phyloP scores from a whole-genome alignment of 106 monocot genomes.

The Alisma plantagoaquatica region DNA sequence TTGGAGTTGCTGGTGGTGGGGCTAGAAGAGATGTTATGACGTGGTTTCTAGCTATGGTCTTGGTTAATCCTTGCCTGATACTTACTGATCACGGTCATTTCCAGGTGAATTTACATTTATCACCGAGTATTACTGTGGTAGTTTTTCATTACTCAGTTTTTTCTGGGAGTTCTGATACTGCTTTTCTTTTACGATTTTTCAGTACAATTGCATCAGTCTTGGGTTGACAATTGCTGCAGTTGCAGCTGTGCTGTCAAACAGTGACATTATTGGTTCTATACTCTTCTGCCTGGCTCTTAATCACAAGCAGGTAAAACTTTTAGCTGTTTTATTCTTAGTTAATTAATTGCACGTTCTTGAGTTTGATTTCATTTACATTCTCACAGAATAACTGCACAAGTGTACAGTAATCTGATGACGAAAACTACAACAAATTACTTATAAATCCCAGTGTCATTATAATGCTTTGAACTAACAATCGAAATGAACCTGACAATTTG shows the following conservation, averaged over 20 bases:
- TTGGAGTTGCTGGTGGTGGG: conserved; percentile 3
- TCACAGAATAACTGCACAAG: too few relatives aligned
- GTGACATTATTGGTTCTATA: conserved; percentile 51
- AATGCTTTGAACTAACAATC: too few relatives aligned
- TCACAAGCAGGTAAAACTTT: conserved; percentile 99
- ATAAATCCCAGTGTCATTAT: too few relatives aligned
- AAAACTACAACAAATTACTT: too few relatives aligned
- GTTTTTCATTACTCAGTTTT: not conserved
- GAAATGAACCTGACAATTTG: too few relatives aligned
- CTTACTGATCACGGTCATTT: conserved; percentile 97
- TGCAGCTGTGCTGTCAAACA: conserved; percentile 45
- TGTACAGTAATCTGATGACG: too few relatives aligned
- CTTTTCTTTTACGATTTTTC: too few relatives aligned
- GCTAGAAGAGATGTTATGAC: conserved; percentile 4
- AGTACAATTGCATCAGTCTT: conserved; percentile 98
- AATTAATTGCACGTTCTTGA: not conserved
- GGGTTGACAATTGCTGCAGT: conserved; percentile 77
- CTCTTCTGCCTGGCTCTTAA: conserved; percentile 91
- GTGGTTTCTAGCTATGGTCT: conserved; percentile 76
- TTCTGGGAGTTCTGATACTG: too few relatives aligned
- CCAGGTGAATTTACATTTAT: conserved; percentile 25
- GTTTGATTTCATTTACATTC: too few relatives aligned
- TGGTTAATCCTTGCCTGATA: conserved; percentile 74
- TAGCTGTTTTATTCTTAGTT: too few relatives aligned
- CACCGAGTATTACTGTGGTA: not conserved